Base-by-base conservation (phyloP, 169 alveolate species). In the Hepatocystis sp. region DNA sequence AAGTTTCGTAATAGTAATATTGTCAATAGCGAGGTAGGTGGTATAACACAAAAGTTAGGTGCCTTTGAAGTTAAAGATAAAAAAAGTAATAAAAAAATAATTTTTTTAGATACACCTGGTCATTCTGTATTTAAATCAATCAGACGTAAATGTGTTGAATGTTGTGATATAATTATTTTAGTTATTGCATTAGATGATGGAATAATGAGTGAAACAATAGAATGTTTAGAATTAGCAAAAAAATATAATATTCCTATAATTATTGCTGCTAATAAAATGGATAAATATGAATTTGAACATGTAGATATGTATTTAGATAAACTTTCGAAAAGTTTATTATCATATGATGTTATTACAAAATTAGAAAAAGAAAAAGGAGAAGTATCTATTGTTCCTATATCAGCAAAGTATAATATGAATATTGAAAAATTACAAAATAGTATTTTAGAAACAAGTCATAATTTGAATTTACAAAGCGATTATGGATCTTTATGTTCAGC, bases 21-120 rank as follows among this genome's bases (percentile, higher is more conserved):
- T 28, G 97, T 94, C 2, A 63, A 90, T 0, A 64, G 68, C 10
- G 98, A 96, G 78, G 93, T 91, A 30, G 98, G 98, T n/a, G 95
- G 96, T 10, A 97, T 97, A 1, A 97, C 99, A 2, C 96, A 97
- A 91, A 93, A 95, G 84, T 94, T 97, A 32, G 98, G 98, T 2
- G 98, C 99, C 19, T 96, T 97, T 90, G 96, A 96, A 81, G 81
- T 95, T 19, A 55, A 66, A 51, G 88, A 94, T 11, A 90, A 90
- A 2, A 58, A 84, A 27, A 95, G 91, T 1, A 88, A 92, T 11
- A 92, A 92, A 10, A 85, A 52, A 36, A 86, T 96, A 13, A 95
- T 97, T 10, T 95, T 96, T 61, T 93, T 97, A 11, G 99, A 97
- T 85, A 97, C 99, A 4, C 99, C 99, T 7, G 99, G 99, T 2